Base-by-base conservation (phyloP, 2,329 filamentous ascomycete genomes). In the Stenocarpella maydis region DNA sequence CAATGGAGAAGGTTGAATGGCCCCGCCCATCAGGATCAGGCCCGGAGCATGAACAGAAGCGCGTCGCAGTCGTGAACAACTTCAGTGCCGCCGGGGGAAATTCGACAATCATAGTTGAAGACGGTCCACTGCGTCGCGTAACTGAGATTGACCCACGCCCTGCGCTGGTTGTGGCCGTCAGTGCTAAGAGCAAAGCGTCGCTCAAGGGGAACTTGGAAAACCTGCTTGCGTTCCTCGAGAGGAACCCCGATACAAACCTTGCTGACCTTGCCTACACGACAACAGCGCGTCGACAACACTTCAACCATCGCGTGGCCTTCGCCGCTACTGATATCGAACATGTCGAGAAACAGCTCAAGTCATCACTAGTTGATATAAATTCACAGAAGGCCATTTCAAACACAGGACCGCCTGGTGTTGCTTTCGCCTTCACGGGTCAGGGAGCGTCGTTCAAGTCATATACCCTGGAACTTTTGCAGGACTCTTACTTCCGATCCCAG, bases 51-150 rank as follows among this genome's bases (percentile, higher is more conserved):
- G 83, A 85, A 31, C 41, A 19, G 50, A 81, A 2, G 80, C 84
- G 28, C 2, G 6, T 17, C 31, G 52, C 12, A 17, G 37, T 8
- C 77, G 81, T 91, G 71, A 93, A 93, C 81, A 92, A 91, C 79
- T 92, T 92, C 75, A 87, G 86, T 71, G 91, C 91, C 2, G 89
- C 91, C 58, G 91, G 91, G 72, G 91, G 91, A 39, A 93, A 93
- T 78, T 91, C 90, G 1, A 87, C 88, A 19, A 76, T 92, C n/a
- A 77, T 92, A 9, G 74, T 93, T 2, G 88, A 92, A 75, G 90
- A 92, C 10, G 12, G 52, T 9, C 8, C 7, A 24, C 39, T n/a
- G 21, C 52, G 10, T n/a, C n/a, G n/a, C n/a, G n/a, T n/a, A n/a
- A n/a, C n/a, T n/a, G n/a, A n/a, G n/a, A n/a, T n/a, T n/a, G 31